These are phyloP conservation scores for Penicillium flavigenum DNA, from an alignment of 495 filamentous ascomycete species.

Conservation along the genomic window DNA sequence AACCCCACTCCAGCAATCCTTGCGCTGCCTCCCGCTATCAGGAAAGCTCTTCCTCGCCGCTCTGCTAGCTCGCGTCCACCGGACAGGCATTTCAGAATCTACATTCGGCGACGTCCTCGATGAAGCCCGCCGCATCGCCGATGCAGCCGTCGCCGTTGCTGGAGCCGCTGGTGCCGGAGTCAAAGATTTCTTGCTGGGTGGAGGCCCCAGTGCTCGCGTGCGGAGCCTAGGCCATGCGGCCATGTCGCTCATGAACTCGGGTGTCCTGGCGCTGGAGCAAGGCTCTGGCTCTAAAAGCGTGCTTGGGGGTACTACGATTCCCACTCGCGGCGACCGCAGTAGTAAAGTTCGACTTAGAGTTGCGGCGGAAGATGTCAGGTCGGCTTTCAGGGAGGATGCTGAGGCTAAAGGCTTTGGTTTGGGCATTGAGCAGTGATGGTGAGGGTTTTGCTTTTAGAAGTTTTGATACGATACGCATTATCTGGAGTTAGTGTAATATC, in stretches of 20 bases:
- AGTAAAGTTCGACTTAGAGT: slow-evolving; percentile 84
- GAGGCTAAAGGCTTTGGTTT: slow-evolving; percentile 74
- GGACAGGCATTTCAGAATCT: slow-evolving; percentile 84
- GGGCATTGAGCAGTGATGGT: slow-evolving; percentile 37
- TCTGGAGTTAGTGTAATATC: slow-evolving; percentile 18
- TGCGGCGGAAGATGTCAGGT: slow-evolving; percentile 83
- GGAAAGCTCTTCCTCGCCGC: slow-evolving; percentile 84
- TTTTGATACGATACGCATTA: slow-evolving; percentile 10
- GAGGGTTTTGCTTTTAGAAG: not conserved
- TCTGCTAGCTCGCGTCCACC: slow-evolving; percentile 69
- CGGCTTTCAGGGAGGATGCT: slow-evolving; percentile 83
- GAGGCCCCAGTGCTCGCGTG: slow-evolving; percentile 53
- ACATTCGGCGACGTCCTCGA: slow-evolving; percentile 88
- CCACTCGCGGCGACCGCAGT: slow-evolving; percentile 71
- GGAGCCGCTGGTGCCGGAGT: slow-evolving; percentile 41
- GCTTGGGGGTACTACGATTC: slow-evolving; percentile 36
- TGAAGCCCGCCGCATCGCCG: slow-evolving; percentile 76
- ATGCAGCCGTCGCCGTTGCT: slow-evolving; percentile 49
- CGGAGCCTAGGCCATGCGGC: slow-evolving; percentile 69
- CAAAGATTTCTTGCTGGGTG: slow-evolving; percentile 46
- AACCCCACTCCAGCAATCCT: slow-evolving; percentile 83
- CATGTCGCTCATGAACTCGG: slow-evolving; percentile 80
- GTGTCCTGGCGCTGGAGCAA: slow-evolving; percentile 78
- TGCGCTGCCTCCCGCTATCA: slow-evolving; percentile 75
- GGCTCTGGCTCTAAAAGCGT: slow-evolving; percentile 34